Percentiles rank a stretch among this genome's conserved stretches.
These are phyloP conservation scores for Flagelloscypha sp. DNA, from an alignment of 768 basidiomycete genomes.

Conservation along the genomic window DNA sequence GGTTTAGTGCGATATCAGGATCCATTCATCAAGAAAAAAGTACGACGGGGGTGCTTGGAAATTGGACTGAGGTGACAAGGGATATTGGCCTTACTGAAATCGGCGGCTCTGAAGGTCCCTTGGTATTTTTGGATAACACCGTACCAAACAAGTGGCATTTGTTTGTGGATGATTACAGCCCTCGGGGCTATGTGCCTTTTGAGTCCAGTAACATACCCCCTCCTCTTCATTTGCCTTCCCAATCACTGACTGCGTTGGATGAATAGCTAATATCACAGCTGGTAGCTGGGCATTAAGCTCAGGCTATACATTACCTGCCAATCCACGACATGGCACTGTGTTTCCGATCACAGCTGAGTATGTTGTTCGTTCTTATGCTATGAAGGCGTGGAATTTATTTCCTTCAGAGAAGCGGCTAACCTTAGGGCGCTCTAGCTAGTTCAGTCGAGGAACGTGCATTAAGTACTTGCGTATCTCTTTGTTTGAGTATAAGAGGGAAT, in stretches of 20 bases:
- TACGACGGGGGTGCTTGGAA: constrained; percentile 9
- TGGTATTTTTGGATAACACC: constrained; percentile 10
- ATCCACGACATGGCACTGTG: constrained; percentile 14
- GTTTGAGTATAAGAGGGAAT: too few relatives aligned
- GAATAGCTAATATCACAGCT: constrained; percentile 12
- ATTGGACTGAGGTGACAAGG: constrained; percentile 10
- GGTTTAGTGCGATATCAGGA: constrained; percentile 12
- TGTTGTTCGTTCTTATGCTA: background rate
- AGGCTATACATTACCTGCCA: constrained; percentile 11
- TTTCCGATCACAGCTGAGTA: constrained; percentile 12
- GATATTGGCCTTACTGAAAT: constrained; percentile 10
- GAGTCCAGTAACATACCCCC: constrained; percentile 10
- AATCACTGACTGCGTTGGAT: too few relatives aligned
- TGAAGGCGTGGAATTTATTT: too few relatives aligned
- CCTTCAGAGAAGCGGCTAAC: constrained; percentile 11
- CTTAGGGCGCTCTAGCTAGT: too few relatives aligned
- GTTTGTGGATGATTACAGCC: constrained; percentile 10
- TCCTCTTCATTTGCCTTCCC: background rate
- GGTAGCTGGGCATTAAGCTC: constrained; percentile 13
- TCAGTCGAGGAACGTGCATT: too few relatives aligned
- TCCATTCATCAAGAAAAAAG: constrained; percentile 11
- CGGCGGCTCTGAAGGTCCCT: constrained; percentile 12
- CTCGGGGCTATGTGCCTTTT: constrained; percentile 12
- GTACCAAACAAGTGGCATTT: constrained; percentile 11
- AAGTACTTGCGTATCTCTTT: too few relatives aligned